Evolutionary conservation across 2,329 filamentous ascomycete genomes (phyloP), one percentile per base, ranked within the genome.

Genomic region (Gnomoniopsis sp.): DNA sequence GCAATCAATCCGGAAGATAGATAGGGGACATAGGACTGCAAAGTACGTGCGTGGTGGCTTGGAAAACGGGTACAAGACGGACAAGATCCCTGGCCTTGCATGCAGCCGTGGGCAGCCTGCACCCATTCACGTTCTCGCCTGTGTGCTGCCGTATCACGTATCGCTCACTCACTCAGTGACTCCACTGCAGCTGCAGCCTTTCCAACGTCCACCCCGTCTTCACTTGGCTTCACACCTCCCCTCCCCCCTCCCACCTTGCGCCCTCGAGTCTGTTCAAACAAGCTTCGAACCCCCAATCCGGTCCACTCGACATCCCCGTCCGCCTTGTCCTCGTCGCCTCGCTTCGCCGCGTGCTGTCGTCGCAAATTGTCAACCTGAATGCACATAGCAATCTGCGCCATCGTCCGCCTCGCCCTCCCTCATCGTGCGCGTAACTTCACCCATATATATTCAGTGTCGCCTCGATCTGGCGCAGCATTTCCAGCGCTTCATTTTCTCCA

Each of bases 391-490:
- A 53, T 52, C 50, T 57, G 57, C 58, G 60, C 58, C 60, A 49
- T 55, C 50, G 12, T 34, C 34, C 55, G 60, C 60, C 60, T 60
- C 47, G 34, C 49, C 41, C 47, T 22, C 46, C 23, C 51, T 33
- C 47, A 3, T 41, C 46, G 10, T 50, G 43, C 23, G 33, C 36
- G 30, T 30, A 44, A 41, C 21, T 36, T 41, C 34, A 34, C 23
- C 6, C 38, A 60, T 57, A 60, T 49, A 62, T 60, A 57, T 36
- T 8, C 47, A 17, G 57, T 30, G 59, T 62, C 60, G 58, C 60
- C 60, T 36, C 12, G 30, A 3, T 21, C 47, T 52, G 26, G 38
- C 48, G 46, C 43, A 57, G 8, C 50, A 2, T 49, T 33, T 49
- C 50, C 23, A 21, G 22, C 3, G 4, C 11, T 53, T 19, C n/a